Base-by-base conservation (phyloP, 495 filamentous ascomycete genomes). In the Aspergillus hancockii region DNA sequence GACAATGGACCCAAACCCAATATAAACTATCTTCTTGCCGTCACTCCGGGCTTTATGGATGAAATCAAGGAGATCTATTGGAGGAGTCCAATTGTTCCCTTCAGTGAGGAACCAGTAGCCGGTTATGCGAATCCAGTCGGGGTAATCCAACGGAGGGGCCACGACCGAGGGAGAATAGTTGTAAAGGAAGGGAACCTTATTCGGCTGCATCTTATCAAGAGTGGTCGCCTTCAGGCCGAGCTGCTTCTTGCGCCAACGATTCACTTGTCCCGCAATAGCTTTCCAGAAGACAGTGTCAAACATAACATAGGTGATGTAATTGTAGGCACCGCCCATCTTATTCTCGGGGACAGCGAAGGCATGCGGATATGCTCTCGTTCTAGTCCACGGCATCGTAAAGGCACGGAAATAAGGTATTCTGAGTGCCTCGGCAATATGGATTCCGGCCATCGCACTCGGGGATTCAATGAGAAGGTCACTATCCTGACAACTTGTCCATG, bases 301-400 rank as follows among this genome's bases (percentile, higher is more conserved):
- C 85, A 97, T 90, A 56, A 96, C 90, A 67, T 98, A 98, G 0
- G 92, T 94, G 53, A 96, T 85, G 64, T 92, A 92, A 65, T 98
- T 98, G 79, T 95, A 98, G 0, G 85, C 86, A 31, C 94, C 94
- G 50, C 94, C 94, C 87, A 96, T 90, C 72, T 94, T 96, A 63
- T 90, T 86, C 53, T 93, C 90, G 12, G 91, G 91, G 36, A 96
- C 92, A n/a, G 91, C 89, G 75, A 98, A 98, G 7, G 94, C 95
- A 76, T 98, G 94, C 13, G 94, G 94, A 66, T 98, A 98, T 4
- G 95, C 91, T 52, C 95, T 81, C 22, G 94, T 98, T 46, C 93
- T 86, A 0, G 95, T 93, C 94, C 94, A 98, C 14, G 94, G 95
- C 94, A 98, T 98, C 18, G 93, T 94, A 72, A 98, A 98, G 0